Evolutionary conservation across 2,329 filamentous ascomycete genomes (phyloP), one percentile per base, ranked within the genome.

Genomic region (Emmonsia crescens): DNA sequence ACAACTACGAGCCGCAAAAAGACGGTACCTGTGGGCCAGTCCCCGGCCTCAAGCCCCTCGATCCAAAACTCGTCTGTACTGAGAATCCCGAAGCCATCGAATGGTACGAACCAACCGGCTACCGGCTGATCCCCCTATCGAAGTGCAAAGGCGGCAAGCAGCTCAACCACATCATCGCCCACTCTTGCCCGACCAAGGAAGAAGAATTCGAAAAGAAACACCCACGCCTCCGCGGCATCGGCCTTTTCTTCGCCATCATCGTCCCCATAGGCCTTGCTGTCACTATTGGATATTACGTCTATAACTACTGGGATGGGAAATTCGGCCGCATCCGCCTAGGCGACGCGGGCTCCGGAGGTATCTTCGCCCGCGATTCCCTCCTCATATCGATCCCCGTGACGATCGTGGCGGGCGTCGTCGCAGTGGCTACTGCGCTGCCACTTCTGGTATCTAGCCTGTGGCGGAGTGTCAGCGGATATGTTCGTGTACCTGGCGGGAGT

Each of bases 281-380:
- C 0, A 86, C 80, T 4, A 80, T 88, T 16, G 94, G 94, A 46
- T 96, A 89, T 79, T 96, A 86, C 75, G 87, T 93, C 24, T 96
- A 87, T 80, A 83, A 79, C 63, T 89, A 89, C 75, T 96, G 90
- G 89, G 86, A 86, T 68, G 85, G 86, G 74, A 95, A 95, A 72
- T 96, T 97, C 72, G 94, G 94, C 12, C 87, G 93, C 72, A 93
- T 99, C 72, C 84, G 91, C 27, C 84, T 99, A 16, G 94, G 94
- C 61, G 94, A 96, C 65, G 70, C 65, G 64, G 48, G 64, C 6
- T 66, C 70, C 2, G 69, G 70, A 42, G 72, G 73, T 58, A 74
- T 75, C 74, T 77, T 92, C 64, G 85, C 91, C 70, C 82, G 83
- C 65, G 88, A 95, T 59, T 84, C 86, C 52, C 84, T 88, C 1